Percentiles rank a stretch among this genome's conserved stretches.
Evolutionary conservation across 73 alveolate species (phyloP).

Genomic region (Paramecium primaurelia): DNA sequence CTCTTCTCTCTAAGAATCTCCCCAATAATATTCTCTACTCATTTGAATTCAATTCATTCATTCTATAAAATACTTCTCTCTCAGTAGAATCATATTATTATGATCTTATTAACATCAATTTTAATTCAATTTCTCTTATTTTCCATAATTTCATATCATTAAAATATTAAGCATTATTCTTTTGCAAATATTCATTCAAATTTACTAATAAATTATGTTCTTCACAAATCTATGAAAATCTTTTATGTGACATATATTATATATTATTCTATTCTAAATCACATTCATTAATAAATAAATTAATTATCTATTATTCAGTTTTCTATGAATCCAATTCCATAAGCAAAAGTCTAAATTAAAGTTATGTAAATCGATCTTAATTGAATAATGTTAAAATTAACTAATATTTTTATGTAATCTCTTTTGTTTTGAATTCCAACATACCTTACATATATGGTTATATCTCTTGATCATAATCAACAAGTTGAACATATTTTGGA

Average conservation of each 20-base stretch:
- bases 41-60: neutral
- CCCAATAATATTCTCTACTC: constrained; percentile 16
- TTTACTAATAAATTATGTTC: neutral
- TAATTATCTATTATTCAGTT: neutral
- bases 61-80: neutral
- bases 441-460: neutral
- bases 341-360: neutral
- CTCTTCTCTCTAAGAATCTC: constrained; percentile 35
- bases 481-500: neutral
- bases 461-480: constrained; percentile 30
- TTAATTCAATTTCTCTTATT: neutral
- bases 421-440: neutral
- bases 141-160: neutral
- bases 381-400: neutral
- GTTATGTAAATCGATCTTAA: neutral
- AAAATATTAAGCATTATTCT: constrained; percentile 26
- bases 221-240: constrained; percentile 8
- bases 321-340: neutral
- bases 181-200: neutral
- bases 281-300: neutral
- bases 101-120: constrained; percentile 19
- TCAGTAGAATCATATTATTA: constrained; percentile 5
- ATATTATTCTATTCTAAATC: neutral
- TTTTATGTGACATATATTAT: neutral
- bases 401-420: neutral